phyloP scores from a whole-genome alignment of 2,329 filamentous ascomycete genomes.

The Septoria petroselini region DNA sequence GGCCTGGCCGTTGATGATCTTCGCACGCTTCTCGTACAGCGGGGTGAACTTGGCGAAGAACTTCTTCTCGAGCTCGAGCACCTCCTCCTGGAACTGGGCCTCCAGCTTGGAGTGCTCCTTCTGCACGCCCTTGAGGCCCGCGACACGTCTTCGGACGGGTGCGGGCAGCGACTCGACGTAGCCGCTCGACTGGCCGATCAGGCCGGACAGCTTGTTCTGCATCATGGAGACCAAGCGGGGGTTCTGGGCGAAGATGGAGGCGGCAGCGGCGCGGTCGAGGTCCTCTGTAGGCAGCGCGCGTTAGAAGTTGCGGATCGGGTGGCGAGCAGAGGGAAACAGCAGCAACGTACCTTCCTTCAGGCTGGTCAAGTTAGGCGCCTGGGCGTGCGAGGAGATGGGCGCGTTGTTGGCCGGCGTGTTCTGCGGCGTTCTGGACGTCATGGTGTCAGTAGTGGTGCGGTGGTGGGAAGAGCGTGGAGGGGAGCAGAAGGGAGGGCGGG shows the following conservation, averaged over 20 bases:
- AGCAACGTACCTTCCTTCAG: slow-evolving; percentile 86
- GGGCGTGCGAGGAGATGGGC: slow-evolving; percentile 94
- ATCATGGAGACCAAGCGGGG: slow-evolving; percentile 95
- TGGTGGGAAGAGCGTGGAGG: slow-evolving; percentile 3
- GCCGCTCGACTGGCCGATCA: slow-evolving; percentile 92
- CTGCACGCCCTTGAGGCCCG: slow-evolving; percentile 94
- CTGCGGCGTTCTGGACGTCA: slow-evolving; percentile 76
- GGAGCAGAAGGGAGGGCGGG: background rate
- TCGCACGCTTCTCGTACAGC: slow-evolving; percentile 89
- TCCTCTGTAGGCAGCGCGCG: slow-evolving; percentile 63
- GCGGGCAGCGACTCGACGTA: slow-evolving; percentile 95
- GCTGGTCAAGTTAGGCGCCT: slow-evolving; percentile 88
- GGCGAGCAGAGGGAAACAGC: slow-evolving; percentile 7
- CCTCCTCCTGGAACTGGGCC: slow-evolving; percentile 97
- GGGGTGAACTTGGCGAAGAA: slow-evolving; percentile 99
- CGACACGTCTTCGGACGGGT: slow-evolving; percentile 85
- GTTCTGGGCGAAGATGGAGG: slow-evolving; percentile 92
- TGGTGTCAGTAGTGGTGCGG: slow-evolving; percentile 30
- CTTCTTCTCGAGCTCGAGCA: slow-evolving; percentile 97
- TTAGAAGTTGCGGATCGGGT: slow-evolving; percentile 8
- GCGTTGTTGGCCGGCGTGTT: slow-evolving; percentile 96
- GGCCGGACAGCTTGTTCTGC: slow-evolving; percentile 87
- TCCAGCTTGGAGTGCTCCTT: slow-evolving; percentile 98
- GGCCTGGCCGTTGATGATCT: slow-evolving; percentile 80
- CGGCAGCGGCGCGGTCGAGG: slow-evolving; percentile 79